Evolutionary conservation across 1,284 basidiomycete genomes (phyloP), one percentile per base, ranked within the genome.

Genomic region (Mycosarcoma maydis): DNA sequence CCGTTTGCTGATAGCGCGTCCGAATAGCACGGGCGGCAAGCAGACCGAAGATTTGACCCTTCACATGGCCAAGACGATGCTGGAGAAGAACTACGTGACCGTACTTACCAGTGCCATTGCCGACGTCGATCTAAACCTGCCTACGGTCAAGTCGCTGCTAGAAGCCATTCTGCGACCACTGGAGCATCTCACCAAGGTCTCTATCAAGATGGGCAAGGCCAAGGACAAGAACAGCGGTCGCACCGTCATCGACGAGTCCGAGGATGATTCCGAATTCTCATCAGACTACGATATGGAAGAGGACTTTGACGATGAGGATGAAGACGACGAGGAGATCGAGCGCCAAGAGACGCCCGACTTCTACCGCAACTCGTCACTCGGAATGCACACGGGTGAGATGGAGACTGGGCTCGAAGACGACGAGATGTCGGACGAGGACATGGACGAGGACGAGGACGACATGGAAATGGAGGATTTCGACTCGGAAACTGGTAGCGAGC

Each of bases 51-150:
- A 96, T 46, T 86, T 87, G 11, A 90, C 90, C 3, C 90, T 94
- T 16, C 94, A 97, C 68, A 87, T 98, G 56, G 93, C 96, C 37
- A 98, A 98, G 84, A 87, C 94, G 66, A 98, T 99, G 96, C 84
- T 99, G 40, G 96, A 99, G 85, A 97, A 98, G 85, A 93, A 92
- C 80, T 96, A 92, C 76, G 96, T 98, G 19, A 87, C 90, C 6
- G 89, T 90, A 4, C 85, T 99, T 29, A 98, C 96, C 0, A 90
- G 86, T 46, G 90, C 93, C 11, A 86, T 98, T 9, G 90, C 92
- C 7, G 96, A 99, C 55, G 88, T 97, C 33, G 96, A 99, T 79
- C 86, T 98, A 48, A 96, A 97, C 80, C 95, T 94, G 83, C 96
- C 96, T 2, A 90, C 94, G 72, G 89, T 97, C 69, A 89, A 90